These are phyloP conservation scores for Calonectria ilicicola DNA, from an alignment of 2,329 filamentous ascomycete species.

Conservation along the genomic window DNA sequence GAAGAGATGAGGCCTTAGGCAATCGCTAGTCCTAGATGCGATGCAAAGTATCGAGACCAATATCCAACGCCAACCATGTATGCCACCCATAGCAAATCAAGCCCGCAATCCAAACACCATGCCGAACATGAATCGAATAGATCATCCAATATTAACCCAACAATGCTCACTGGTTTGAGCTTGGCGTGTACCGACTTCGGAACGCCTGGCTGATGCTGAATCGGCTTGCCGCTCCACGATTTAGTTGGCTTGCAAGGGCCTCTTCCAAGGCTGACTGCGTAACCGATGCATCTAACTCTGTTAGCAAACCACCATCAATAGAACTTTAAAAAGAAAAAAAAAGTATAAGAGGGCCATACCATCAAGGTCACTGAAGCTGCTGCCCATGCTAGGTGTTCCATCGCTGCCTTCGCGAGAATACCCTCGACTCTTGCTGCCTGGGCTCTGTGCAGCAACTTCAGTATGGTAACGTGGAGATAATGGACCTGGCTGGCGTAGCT, in stretches of 20 bases:
- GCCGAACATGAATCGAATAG: slow-evolving; percentile 28
- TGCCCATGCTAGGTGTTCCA: slow-evolving; percentile 83
- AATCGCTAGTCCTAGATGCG: slow-evolving; percentile 21
- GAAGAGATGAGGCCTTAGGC: slow-evolving; percentile 36
- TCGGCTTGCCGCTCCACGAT: slow-evolving; percentile 51
- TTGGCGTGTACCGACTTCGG: slow-evolving; percentile 69
- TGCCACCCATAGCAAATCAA: slow-evolving; percentile 26
- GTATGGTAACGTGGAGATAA: slow-evolving; percentile 68
- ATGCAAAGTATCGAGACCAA: slow-evolving; percentile 16
- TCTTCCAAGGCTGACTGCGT: slow-evolving; percentile 86
- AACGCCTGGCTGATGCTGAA: slow-evolving; percentile 79
- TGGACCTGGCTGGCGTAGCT: slow-evolving; percentile 55
- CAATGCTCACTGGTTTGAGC: slow-evolving; percentile 44
- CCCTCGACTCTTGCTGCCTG: slow-evolving; percentile 61
- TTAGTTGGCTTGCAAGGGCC: slow-evolving; percentile 71
- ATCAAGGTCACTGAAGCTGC: slow-evolving; percentile 88
- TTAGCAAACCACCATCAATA: slow-evolving; percentile 17
- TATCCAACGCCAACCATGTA: slow-evolving; percentile 38
- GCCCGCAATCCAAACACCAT: slow-evolving; percentile 37
- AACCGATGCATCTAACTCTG: slow-evolving; percentile 75
- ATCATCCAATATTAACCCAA: slow-evolving; percentile 16
- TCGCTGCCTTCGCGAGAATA: slow-evolving; percentile 74
- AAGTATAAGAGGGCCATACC: slow-evolving; percentile 58
- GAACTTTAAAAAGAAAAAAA: not conserved
- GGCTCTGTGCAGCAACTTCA: slow-evolving; percentile 68